Evolutionary conservation across 106 monocot species (phyloP).

Genomic region (Dendrobium officinale): DNA sequence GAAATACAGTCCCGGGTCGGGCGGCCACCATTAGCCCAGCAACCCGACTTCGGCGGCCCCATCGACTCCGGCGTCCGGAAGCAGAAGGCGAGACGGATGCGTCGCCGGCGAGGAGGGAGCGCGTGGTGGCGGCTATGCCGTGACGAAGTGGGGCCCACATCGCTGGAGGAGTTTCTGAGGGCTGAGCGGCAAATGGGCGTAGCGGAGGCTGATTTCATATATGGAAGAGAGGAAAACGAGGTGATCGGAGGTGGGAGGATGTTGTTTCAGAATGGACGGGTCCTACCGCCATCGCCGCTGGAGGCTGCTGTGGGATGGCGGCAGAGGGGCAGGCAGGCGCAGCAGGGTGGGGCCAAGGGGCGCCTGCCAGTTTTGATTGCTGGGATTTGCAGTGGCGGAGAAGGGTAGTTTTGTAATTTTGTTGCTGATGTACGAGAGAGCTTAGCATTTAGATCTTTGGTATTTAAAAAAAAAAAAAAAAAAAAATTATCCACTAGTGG

Average conservation of each 20-base stretch:
- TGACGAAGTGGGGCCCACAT: conserved; percentile 53
- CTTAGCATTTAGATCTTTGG: too few relatives aligned
- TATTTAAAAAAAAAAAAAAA: too few relatives aligned
- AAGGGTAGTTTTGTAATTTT: conserved; percentile 30
- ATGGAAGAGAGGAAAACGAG: conserved; percentile 8
- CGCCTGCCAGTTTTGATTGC: conserved; percentile 47
- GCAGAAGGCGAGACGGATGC: not conserved
- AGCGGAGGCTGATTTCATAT: conserved; percentile 4
- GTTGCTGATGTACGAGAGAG: too few relatives aligned
- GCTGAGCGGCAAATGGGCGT: conserved; percentile 38
- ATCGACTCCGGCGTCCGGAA: not conserved
- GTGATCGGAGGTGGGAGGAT: not conserved
- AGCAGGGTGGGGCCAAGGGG: conserved; percentile 1
- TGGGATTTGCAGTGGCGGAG: conserved; percentile 74
- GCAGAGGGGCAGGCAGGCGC: not conserved
- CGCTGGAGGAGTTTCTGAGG: conserved; percentile 68
- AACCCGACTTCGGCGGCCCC: not conserved
- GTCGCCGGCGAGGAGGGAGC: conserved; percentile 9
- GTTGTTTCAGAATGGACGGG: conserved; percentile 60
- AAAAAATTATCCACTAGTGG: too few relatives aligned
- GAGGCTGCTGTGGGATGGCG: not conserved
- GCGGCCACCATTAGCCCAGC: not conserved
- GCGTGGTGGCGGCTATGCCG: conserved; percentile 80
- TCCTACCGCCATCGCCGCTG: conserved; percentile 6
- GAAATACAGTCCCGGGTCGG: not conserved